These are phyloP conservation scores for Zygotorulaspora sp. DNA, from an alignment of 805 yeast species.

Conservation along the genomic window DNA sequence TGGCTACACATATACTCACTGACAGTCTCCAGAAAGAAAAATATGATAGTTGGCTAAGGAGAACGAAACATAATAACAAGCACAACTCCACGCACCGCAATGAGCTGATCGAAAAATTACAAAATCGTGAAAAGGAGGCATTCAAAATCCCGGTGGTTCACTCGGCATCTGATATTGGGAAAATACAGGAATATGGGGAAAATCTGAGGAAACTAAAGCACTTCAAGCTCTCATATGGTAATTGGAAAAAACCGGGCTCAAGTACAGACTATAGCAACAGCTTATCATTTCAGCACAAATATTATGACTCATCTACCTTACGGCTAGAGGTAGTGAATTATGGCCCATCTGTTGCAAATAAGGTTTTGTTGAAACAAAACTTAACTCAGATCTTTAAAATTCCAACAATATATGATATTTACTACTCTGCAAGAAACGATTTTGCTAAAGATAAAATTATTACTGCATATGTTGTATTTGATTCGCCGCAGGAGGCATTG, in stretches of 20 bases:
- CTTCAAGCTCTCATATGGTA: conserved; percentile 24
- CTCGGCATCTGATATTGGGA: conserved; percentile 4
- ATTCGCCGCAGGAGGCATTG: conserved; percentile 12
- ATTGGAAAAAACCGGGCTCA: conserved; percentile 21
- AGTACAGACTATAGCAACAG: conserved; percentile 1
- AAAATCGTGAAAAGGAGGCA: conserved; percentile 6
- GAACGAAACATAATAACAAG: not conserved
- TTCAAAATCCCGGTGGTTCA: not conserved
- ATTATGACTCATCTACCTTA: conserved; percentile 19
- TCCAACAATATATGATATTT: conserved; percentile 12
- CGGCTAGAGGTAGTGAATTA: conserved; percentile 16
- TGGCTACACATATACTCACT: conserved; percentile 27
- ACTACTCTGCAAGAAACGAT: conserved; percentile 22
- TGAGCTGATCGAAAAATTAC: conserved; percentile 8
- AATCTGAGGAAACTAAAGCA: conserved; percentile 27
- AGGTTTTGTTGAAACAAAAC: conserved; percentile 1
- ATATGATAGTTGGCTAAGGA: conserved; percentile 26
- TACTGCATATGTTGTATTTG: conserved; percentile 19
- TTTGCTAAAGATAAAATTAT: conserved; percentile 10
- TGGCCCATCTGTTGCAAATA: conserved; percentile 3
- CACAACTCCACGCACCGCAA: conserved; percentile 4
- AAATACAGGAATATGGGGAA: conserved; percentile 27
- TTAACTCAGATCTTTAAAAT: conserved; percentile 6
- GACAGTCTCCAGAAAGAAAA: conserved; percentile 14
- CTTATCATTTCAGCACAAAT: conserved; percentile 3